A percentile compares a stretch with the other conserved stretches of the same genome.
Conservation (phyloP, 2,329 filamentous ascomycete genomes). For the Chaetomium globosum region DNA sequence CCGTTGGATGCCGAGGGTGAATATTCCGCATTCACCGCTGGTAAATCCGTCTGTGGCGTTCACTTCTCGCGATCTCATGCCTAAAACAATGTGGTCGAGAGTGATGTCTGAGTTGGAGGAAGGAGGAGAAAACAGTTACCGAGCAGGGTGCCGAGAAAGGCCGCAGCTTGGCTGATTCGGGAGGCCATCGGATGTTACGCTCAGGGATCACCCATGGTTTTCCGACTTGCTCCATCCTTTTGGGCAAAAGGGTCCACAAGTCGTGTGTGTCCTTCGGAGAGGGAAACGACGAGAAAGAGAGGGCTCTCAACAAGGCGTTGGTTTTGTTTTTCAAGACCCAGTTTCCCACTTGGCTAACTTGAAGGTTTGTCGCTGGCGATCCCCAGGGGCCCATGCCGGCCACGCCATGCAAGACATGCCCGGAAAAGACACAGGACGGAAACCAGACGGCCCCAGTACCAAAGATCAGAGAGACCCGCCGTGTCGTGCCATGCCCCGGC, state of each 20-base stretch:
- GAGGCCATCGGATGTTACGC: neutral
- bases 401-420: conserved; percentile 22
- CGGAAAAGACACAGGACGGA: conserved; percentile 18
- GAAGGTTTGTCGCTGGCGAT: conserved; percentile 3
- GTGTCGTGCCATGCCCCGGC: neutral
- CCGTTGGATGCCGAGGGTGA: conserved; percentile 23
- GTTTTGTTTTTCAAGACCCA: conserved; percentile 5
- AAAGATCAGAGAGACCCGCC: neutral
- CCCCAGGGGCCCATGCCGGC: conserved; percentile 23
- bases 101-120: neutral
- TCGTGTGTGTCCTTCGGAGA: neutral
- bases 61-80: neutral
- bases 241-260: neutral
- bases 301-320: neutral
- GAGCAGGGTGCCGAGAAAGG: conserved; percentile 18
- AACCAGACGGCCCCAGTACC: neutral
- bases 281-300: neutral
- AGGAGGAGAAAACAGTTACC: neutral
- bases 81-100: neutral
- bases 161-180: conserved; percentile 17
- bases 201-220: conserved; percentile 18
- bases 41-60: neutral
- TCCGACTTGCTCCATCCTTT: conserved; percentile 11
- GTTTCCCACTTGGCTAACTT: conserved; percentile 26
- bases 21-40: conserved; percentile 12